These are phyloP conservation scores for Gossypium armourianum DNA, from an alignment of 441 rosid genomes.

Conservation along the genomic window DNA sequence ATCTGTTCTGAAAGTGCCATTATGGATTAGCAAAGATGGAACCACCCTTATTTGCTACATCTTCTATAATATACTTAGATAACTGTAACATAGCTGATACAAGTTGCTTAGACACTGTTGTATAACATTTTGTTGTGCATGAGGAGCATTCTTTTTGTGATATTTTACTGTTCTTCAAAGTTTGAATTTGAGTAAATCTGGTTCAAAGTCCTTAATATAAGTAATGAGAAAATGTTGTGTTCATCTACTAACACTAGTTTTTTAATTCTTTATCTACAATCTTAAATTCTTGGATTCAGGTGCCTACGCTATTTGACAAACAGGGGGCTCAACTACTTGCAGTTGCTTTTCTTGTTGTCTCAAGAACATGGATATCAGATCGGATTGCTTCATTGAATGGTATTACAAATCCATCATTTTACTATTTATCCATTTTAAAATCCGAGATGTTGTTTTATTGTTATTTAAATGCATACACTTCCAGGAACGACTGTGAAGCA, in stretches of 20 bases:
- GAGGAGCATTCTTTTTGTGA: not conserved
- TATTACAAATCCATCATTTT: conserved; percentile 21
- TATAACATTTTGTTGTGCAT: conserved; percentile 1
- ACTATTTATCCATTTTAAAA: conserved; percentile 6
- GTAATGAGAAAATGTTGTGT: not conserved
- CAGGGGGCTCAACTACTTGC: conserved; percentile 88
- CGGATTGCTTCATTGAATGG: conserved; percentile 95
- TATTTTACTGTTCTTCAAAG: not conserved
- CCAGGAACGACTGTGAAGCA: conserved; percentile 91
- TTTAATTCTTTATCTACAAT: conserved; percentile 9
- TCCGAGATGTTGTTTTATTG: conserved; percentile 16
- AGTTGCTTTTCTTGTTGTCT: conserved; percentile 74
- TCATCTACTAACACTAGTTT: not conserved
- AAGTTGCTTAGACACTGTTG: not conserved
- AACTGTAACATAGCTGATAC: not conserved
- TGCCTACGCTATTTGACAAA: conserved; percentile 80
- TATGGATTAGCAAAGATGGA: not conserved
- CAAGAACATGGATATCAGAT: conserved; percentile 92
- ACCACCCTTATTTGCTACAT: not conserved
- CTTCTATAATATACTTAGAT: not conserved
- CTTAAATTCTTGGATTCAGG: conserved; percentile 37
- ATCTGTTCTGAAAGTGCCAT: not conserved
- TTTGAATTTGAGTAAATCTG: not conserved
- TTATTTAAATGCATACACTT: conserved; percentile 12
- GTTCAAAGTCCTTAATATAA: not conserved